phyloP scores from a whole-genome alignment of 768 basidiomycete species.

The Serpula lacrymans region DNA sequence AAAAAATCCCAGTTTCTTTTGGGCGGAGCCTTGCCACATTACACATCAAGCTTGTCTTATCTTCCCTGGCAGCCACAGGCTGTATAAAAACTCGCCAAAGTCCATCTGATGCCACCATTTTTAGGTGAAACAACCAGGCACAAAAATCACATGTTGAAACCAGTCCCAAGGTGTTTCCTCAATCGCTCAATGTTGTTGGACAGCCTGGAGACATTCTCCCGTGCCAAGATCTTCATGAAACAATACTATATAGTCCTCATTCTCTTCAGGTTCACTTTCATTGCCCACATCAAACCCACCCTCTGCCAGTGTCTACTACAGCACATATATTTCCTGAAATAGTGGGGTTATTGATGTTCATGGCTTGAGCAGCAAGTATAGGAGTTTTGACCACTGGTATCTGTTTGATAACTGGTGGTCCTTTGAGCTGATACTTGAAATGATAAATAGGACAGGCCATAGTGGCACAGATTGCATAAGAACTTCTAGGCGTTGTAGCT shows the following conservation, averaged over 20 bases:
- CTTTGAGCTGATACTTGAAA: slow-evolving; percentile 19
- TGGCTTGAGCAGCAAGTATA: slow-evolving; percentile 14
- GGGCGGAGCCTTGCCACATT: slow-evolving; percentile 21
- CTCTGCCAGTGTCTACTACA: slow-evolving; percentile 7
- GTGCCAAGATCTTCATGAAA: no score
- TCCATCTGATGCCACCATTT: slow-evolving; percentile 27
- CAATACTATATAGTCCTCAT: slow-evolving; percentile 8
- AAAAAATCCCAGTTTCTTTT: slow-evolving; percentile 29
- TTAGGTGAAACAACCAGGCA: slow-evolving; percentile 24
- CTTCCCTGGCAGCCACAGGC: slow-evolving; percentile 9
- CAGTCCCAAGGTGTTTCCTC: no score
- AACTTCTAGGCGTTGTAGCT: no score
- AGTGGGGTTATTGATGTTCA: slow-evolving; percentile 22
- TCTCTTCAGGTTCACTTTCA: not conserved
- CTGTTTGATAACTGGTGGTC: no score
- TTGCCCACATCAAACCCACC: slow-evolving; percentile 8
- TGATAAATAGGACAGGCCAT: slow-evolving; percentile 15
- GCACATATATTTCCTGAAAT: no score
- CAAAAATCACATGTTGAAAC: slow-evolving; percentile 14
- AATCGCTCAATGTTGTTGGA: slow-evolving; percentile 1
- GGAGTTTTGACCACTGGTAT: slow-evolving; percentile 19
- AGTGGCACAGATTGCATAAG: slow-evolving; percentile 4
- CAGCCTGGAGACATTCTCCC: slow-evolving; percentile 11
- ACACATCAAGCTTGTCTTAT: no score
- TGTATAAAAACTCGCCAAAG: slow-evolving; percentile 21